These are phyloP conservation scores for Metschnikowia borealis DNA, from an alignment of 805 yeast genomes.

Conservation along the genomic window DNA sequence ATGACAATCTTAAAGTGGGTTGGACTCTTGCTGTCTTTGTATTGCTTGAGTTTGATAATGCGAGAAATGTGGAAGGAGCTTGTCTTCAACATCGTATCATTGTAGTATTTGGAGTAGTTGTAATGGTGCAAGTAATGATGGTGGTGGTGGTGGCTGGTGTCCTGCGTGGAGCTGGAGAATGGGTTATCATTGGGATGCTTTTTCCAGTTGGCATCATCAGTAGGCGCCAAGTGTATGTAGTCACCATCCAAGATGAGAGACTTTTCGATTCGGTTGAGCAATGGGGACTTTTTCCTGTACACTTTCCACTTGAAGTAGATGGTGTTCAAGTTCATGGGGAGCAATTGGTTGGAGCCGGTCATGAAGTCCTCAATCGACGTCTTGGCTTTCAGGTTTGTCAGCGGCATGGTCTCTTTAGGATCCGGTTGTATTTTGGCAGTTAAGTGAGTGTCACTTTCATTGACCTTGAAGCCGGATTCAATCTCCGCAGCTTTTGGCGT, in stretches of 20 bases:
- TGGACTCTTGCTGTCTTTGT: slow-evolving; percentile 58
- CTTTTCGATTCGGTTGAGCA: slow-evolving; percentile 75
- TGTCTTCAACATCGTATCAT: slow-evolving; percentile 77
- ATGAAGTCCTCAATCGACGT: slow-evolving; percentile 16
- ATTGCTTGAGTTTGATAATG: slow-evolving; percentile 69
- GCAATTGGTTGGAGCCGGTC: slow-evolving; percentile 10
- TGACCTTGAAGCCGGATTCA: not conserved
- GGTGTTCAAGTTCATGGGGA: slow-evolving; percentile 40
- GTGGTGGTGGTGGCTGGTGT: slow-evolving; percentile 26
- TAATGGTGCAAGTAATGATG: slow-evolving; percentile 38
- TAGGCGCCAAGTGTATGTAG: slow-evolving; percentile 82
- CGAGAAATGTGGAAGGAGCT: slow-evolving; percentile 83
- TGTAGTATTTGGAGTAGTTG: slow-evolving; percentile 37
- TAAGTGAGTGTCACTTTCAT: not conserved
- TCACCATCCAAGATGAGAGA: slow-evolving; percentile 92
- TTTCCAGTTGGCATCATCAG: slow-evolving; percentile 59
- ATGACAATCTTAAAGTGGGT: slow-evolving; percentile 79
- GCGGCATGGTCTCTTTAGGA: not conserved
- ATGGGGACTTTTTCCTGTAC: slow-evolving; percentile 83
- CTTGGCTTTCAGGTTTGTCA: slow-evolving; percentile 10
- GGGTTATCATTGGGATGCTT: slow-evolving; percentile 31
- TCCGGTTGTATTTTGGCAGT: not conserved
- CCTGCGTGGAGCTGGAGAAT: slow-evolving; percentile 18
- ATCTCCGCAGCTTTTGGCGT: slow-evolving; percentile 19
- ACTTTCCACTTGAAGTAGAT: slow-evolving; percentile 83